Base-by-base conservation (phyloP, 2,329 filamentous ascomycete species). In the Penicillium sumatraense region DNA sequence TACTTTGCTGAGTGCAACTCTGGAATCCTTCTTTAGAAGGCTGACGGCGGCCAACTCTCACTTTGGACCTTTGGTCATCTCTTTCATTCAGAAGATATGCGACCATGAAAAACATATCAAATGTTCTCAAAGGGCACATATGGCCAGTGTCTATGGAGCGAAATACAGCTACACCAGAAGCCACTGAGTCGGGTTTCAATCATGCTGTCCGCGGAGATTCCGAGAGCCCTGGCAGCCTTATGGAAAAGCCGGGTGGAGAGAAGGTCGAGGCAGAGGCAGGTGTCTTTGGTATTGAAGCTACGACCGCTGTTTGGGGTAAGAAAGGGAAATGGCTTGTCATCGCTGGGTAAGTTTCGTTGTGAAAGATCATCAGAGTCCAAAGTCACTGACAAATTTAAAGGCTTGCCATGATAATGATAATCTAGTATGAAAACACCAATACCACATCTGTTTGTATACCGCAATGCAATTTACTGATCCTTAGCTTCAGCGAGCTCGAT, bases 401-500 rank as follows among this genome's bases (percentile, higher is more conserved):
- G 29, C 41, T 71, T 40, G 67, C 61, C 13, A 63, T 69, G 65
- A 65, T 71, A 16, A 71, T 68, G 67, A 57, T 68, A 42, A 64
- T 68, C 20, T 71, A 66, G 67, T 69, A 58, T 56, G 67, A 60
- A 8, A 26, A 16, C 16, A 42, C 7, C 14, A 35, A 13, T n/a
- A 7, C 18, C 29, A 31, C 33, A 8, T 20, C 18, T 20, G 1
- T 9, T 10, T 10, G 5, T 2, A 21, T 23, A 3, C 20, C 10
- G 4, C 16, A 26, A 3, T 31, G n/a, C n/a, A n/a, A n/a, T 24
- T 33, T 21, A 31, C 44, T 55, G 16, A 49, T 18, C 10, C 18
- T 8, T 24, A 21, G 18, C 7, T 14, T 16, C 46, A 75, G 71
- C 66, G 68, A 73, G 57, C 60, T 75, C 13, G 72, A 76, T 58